Conservation (phyloP, 2,329 filamentous ascomycete species). For the Diaporthe aspalathi region DNA sequence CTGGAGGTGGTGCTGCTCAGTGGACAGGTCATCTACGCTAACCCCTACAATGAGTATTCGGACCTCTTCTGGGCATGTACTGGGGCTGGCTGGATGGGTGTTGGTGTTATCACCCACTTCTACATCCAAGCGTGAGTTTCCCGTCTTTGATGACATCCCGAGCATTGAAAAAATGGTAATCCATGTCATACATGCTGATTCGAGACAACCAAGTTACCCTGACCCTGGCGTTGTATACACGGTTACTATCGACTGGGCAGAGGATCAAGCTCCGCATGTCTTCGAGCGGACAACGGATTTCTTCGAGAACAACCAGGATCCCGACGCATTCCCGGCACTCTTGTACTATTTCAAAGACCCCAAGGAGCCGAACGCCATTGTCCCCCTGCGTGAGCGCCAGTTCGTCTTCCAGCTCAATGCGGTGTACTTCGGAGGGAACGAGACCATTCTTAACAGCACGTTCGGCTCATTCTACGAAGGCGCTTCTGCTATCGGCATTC, state of each 20-base stretch:
- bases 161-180: not conserved
- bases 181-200: not conserved
- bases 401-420: conserved; percentile 33
- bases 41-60: conserved; percentile 32
- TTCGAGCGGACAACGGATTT: conserved; percentile 32
- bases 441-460: conserved; percentile 14
- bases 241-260: conserved; percentile 26
- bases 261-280: conserved; percentile 25
- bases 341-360: conserved; percentile 34
- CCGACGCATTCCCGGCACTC: conserved; percentile 28
- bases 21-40: conserved; percentile 34
- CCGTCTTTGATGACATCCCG: not conserved
- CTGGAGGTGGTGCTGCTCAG: conserved; percentile 33
- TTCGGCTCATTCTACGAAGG: conserved; percentile 29
- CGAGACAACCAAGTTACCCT: conserved; percentile 23
- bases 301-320: conserved; percentile 31
- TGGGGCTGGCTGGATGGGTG: conserved; percentile 33
- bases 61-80: conserved; percentile 37
- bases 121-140: conserved; percentile 33
- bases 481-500: conserved; percentile 11
- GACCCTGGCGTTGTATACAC: conserved; percentile 31
- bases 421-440: conserved; percentile 34
- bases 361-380: conserved; percentile 10
- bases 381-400: conserved; percentile 30
- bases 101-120: conserved; percentile 33